Percentiles rank a stretch among this genome's conserved stretches.
phyloP scores from a whole-genome alignment of 2,329 filamentous ascomycete species.

The Cladosporium sp. region DNA sequence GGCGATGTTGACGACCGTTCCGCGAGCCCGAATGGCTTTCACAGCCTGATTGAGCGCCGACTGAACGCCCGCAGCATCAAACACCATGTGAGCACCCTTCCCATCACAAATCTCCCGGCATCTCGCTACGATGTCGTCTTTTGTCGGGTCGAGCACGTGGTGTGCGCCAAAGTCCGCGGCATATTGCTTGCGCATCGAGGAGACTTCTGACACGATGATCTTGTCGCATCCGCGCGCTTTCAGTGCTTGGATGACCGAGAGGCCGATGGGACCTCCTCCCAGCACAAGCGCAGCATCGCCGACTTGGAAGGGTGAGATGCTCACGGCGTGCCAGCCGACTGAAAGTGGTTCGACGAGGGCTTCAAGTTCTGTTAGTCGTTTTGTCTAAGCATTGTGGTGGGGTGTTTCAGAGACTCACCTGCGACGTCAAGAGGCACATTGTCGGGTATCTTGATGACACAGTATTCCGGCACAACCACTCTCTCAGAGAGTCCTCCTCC shows the following conservation, averaged over 20 bases:
- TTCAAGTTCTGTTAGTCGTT: slow-evolving; percentile 12
- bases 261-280: slow-evolving; percentile 51
- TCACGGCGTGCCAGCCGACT: slow-evolving; percentile 54
- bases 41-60: slow-evolving; percentile 46
- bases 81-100: slow-evolving; percentile 47
- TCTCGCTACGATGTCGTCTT: slow-evolving; percentile 43
- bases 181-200: slow-evolving; percentile 43
- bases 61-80: slow-evolving; percentile 52
- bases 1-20: slow-evolving; percentile 52
- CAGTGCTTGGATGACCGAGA: slow-evolving; percentile 46
- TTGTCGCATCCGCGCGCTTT: slow-evolving; percentile 39
- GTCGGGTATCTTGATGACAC: slow-evolving; percentile 45
- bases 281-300: slow-evolving; percentile 46
- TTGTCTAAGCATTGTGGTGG: background rate
- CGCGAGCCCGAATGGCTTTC: slow-evolving; percentile 44
- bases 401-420: slow-evolving; percentile 23
- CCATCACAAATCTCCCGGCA: slow-evolving; percentile 41
- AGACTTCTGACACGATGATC: slow-evolving; percentile 52
- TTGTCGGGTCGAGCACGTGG: slow-evolving; percentile 47
- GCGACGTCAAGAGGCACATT: slow-evolving; percentile 49
- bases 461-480: slow-evolving; percentile 45
- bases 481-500: slow-evolving; percentile 50
- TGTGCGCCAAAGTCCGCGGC: slow-evolving; percentile 49
- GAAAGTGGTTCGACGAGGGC: slow-evolving; percentile 52
- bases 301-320: slow-evolving; percentile 45